Evolutionary conservation across 23 red algal species (phyloP).

Genomic region (Pyropia haitanensis): DNA sequence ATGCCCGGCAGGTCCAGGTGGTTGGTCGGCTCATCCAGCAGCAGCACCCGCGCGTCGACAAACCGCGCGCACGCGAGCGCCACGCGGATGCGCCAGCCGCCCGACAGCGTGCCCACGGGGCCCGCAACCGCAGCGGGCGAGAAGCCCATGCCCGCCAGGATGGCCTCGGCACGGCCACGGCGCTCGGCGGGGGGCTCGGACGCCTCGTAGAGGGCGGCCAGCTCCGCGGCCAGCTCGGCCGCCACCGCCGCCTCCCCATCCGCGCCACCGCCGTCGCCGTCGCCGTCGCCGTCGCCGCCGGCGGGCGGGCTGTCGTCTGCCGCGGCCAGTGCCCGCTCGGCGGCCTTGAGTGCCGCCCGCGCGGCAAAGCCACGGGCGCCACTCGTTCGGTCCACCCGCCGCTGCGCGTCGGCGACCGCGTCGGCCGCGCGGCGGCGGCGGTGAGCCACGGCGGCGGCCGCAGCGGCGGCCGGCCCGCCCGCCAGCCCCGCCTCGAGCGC

Average conservation of each 20-base stretch:
- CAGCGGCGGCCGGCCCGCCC: conserved; percentile 18
- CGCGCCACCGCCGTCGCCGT: not conserved
- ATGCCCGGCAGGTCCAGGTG: conserved; percentile 51
- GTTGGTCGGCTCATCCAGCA: conserved; percentile 91
- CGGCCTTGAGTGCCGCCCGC: not conserved
- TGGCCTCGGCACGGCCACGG: conserved; percentile 8
- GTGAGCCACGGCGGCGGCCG: too few species aligned
- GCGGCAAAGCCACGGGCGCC: conserved; percentile 16
- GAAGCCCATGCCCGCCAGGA: conserved; percentile 29
- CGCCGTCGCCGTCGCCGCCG: conserved; percentile 1
- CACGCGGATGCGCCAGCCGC: conserved; percentile 96
- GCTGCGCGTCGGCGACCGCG: conserved; percentile 48
- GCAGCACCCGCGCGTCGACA: conserved; percentile 70
- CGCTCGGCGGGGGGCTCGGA: conserved; percentile 2
- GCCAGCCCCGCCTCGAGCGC: conserved; percentile 70
- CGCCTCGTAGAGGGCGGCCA: conserved; percentile 23
- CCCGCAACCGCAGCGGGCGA: not conserved
- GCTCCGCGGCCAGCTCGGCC: not conserved
- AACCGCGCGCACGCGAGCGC: conserved; percentile 76
- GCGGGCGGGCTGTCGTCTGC: too few species aligned
- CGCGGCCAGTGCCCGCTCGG: not conserved
- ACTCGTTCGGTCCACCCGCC: conserved; percentile 21
- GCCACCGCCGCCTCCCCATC: not conserved
- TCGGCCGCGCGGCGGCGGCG: conserved; percentile 24
- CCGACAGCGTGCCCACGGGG: conserved; percentile 24